Evolutionary conservation across 75 land plant genomes (phyloP), one percentile per base, ranked within the genome.

Genomic region (Ceratopteris richardii): DNA sequence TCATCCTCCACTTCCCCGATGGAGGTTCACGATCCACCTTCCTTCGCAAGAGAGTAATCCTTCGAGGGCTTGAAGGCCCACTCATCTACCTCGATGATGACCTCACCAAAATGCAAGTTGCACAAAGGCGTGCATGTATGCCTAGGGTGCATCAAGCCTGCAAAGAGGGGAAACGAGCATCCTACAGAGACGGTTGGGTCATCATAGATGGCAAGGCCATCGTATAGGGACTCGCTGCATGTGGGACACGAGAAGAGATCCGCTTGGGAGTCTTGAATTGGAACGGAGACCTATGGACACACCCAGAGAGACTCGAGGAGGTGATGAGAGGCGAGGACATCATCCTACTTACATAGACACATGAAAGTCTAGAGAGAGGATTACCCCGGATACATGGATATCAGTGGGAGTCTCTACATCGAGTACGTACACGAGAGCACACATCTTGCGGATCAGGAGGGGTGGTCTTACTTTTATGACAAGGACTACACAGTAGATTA

Each of bases 141-240:
- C 48, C 48, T n/a, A n/a, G 48, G 17, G 48, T 46, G 21, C 9
- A 9, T 40, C 48, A 46, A 20, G 48, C 48, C 17, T 14, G 48
- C 21, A 46, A 46, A 46, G 48, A 46, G 1, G 12, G 21, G 48
- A 46, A 46, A 14, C 5, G 17, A 17, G 48, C 48, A 4, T 5
- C 17, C 48, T 46, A 46, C 48, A 46, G 48, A 46, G 48, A 46
- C 17, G 48, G 48, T n/a, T 14, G 48, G n/a, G 48, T 46, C 48
- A n/a, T 46, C 14, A 46, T 46, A 3, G 48, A 46, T 17, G 48
- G 4, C 48, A 46, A 46, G 14, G 17, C 21, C 21, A n/a, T 46
- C 48, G 14, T 3, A n/a, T 46, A 46, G 21, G 21, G 48, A 17
- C 21, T n/a, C 21, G 21, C 21, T 5, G 48, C 21, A 5, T 46